Percentiles rank a stretch among this genome's conserved stretches.
Evolutionary conservation across 2,329 filamentous ascomycete species (phyloP).

Genomic region (Fusarium torreyae): DNA sequence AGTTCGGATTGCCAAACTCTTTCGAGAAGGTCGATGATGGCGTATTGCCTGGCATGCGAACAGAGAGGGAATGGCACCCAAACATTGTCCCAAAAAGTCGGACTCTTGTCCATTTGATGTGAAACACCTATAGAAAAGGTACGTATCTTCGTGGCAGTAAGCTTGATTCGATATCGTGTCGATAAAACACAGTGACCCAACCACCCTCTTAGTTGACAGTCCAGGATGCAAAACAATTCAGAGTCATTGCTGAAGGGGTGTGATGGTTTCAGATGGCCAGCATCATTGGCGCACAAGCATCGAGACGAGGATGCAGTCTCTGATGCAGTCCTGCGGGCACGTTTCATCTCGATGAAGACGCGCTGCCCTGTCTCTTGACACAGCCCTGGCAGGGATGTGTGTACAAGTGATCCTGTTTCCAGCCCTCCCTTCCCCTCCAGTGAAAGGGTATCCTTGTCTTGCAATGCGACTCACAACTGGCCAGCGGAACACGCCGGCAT

Average conservation of each 20-base stretch:
- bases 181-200: constrained; percentile 28
- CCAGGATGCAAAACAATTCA: constrained; percentile 17
- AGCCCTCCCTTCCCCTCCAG: constrained; percentile 18
- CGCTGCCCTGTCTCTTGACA: constrained; percentile 41
- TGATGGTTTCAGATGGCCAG: constrained; percentile 45
- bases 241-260: constrained; percentile 37
- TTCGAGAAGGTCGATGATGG: constrained; percentile 19
- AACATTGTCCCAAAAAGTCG: constrained; percentile 28
- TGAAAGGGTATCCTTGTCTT: constrained; percentile 40
- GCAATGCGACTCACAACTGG: constrained; percentile 31
- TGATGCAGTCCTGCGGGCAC: constrained; percentile 64
- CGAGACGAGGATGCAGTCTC: constrained; percentile 53
- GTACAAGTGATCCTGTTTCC: constrained; percentile 41
- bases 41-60: constrained; percentile 7
- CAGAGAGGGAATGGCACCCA: background rate
- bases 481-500: constrained; percentile 34
- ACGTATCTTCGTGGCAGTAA: constrained; percentile 3
- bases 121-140: background rate
- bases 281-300: constrained; percentile 54
- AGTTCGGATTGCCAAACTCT: constrained; percentile 14
- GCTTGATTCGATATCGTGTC: constrained; percentile 41
- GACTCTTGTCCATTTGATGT: constrained; percentile 29
- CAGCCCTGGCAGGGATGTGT: constrained; percentile 47
- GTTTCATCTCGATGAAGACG: constrained; percentile 63
- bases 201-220: constrained; percentile 20